A percentile compares a stretch with the other conserved stretches of the same genome.
Conservation (phyloP, 306 rosid species). For the Quercus aquifolioides region DNA sequence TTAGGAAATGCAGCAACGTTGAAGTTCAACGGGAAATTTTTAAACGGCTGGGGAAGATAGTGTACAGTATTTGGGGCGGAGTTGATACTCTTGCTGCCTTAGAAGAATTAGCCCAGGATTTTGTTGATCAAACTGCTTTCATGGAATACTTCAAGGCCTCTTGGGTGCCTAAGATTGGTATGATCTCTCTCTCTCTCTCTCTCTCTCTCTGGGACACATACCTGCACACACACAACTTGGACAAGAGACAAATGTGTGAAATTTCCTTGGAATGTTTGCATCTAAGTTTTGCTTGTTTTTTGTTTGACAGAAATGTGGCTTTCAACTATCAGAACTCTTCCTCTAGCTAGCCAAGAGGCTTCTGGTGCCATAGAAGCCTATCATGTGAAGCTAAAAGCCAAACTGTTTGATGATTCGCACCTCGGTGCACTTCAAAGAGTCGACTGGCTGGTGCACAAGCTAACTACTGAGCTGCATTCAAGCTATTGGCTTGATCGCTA, state of each 20-base stretch:
- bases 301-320: conserved; percentile 85
- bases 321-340: conserved; percentile 68
- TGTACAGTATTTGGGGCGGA: conserved; percentile 68
- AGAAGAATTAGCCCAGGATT: conserved; percentile 70
- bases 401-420: conserved; percentile 91
- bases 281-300: background rate
- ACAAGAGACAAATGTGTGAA: background rate
- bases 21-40: conserved; percentile 88
- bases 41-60: conserved; percentile 68
- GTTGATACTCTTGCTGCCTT: conserved; percentile 43
- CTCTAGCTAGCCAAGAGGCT: conserved; percentile 91
- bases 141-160: conserved; percentile 79
- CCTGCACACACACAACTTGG: background rate
- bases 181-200: conserved; percentile 45
- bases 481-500: conserved; percentile 88
- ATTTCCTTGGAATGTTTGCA: conserved; percentile 10
- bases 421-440: conserved; percentile 92
- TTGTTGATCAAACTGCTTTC: conserved; percentile 80
- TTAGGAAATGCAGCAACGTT: conserved; percentile 65
- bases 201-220: conserved; percentile 22
- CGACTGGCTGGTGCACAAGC: conserved; percentile 95
- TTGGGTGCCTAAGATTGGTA: conserved; percentile 95
- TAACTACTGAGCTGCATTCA: conserved; percentile 89
- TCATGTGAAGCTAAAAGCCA: conserved; percentile 81
- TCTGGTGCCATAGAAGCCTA: conserved; percentile 94